phyloP scores from a whole-genome alignment of 768 basidiomycete species.

The Podaxis sp. region DNA sequence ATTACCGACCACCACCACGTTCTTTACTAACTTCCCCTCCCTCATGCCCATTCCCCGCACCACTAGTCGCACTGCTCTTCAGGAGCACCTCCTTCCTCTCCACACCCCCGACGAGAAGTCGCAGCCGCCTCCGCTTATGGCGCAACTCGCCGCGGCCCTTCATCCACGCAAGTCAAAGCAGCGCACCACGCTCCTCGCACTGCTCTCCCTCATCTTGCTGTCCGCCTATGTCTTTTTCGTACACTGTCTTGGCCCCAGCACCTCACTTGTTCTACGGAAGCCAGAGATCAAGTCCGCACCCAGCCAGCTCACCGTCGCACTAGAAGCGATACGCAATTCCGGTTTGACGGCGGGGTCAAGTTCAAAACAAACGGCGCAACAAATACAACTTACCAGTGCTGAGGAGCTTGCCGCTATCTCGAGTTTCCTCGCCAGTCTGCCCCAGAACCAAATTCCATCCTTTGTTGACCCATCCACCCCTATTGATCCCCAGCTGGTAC shows the following conservation, averaged over 20 bases:
- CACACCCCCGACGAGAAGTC: conserved; percentile 12
- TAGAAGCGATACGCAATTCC: conserved; percentile 32
- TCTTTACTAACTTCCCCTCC: conserved; percentile 9
- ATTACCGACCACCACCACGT: neutral
- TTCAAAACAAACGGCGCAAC: conserved; percentile 17
- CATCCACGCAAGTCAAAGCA: conserved; percentile 46
- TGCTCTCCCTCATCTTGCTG: conserved; percentile 46
- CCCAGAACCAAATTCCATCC: conserved; percentile 70
- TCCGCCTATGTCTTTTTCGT: conserved; percentile 54
- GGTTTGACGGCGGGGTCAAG: conserved; percentile 18
- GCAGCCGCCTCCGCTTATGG: conserved; percentile 17
- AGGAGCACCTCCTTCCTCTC: conserved; percentile 22
- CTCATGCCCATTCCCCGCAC: conserved; percentile 21
- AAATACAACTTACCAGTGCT: conserved; percentile 38
- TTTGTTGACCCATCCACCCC: conserved; percentile 57
- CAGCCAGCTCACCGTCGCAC: conserved; percentile 30
- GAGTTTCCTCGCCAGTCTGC: conserved; percentile 67
- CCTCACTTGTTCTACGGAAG: conserved; percentile 30
- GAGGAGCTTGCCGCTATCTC: conserved; percentile 76
- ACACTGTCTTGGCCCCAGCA: conserved; percentile 35
- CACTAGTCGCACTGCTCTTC: conserved; percentile 30
- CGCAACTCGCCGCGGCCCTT: conserved; percentile 26
- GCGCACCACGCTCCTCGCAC: conserved; percentile 49
- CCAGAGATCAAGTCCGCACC: conserved; percentile 22
- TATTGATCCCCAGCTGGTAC: conserved; percentile 75